phyloP scores from a whole-genome alignment of 768 basidiomycete genomes.

The Calocybe indica region DNA sequence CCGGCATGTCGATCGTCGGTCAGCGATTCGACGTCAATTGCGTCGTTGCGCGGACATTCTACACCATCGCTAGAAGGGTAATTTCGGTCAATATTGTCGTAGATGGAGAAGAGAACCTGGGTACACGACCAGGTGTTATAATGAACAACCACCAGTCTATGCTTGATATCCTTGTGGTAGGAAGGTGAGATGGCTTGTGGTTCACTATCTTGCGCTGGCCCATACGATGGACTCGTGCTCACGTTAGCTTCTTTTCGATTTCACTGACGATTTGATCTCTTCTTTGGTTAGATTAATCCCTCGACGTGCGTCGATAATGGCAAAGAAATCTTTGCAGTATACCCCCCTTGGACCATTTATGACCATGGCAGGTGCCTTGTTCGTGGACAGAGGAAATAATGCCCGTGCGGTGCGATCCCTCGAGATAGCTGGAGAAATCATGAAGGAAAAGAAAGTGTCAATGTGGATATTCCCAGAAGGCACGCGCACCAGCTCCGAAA shows the following conservation, averaged over 20 bases:
- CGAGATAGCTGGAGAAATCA: conserved; percentile 66
- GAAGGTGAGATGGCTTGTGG: conserved; percentile 46
- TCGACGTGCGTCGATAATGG: conserved; percentile 78
- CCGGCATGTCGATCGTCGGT: conserved; percentile 62
- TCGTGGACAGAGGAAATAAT: conserved; percentile 83
- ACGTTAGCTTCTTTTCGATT: not conserved
- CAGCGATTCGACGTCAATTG: conserved; percentile 76
- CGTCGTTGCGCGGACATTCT: conserved; percentile 80
- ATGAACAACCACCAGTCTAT: conserved; percentile 93
- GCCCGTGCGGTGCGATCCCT: conserved; percentile 70
- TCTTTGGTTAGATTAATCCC: conserved; percentile 64
- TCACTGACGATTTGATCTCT: conserved; percentile 2
- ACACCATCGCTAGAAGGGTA: conserved; percentile 53
- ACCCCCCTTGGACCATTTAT: conserved; percentile 90
- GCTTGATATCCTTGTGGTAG: conserved; percentile 80
- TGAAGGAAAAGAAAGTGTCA: conserved; percentile 67
- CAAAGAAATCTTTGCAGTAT: conserved; percentile 86
- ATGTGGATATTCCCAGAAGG: conserved; percentile 98
- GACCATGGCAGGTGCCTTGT: conserved; percentile 84
- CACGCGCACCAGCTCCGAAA: conserved; percentile 69
- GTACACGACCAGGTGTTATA: conserved; percentile 64
- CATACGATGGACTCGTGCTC: too few species aligned
- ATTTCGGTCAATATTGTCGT: conserved; percentile 69
- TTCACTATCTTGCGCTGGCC: too few species aligned
- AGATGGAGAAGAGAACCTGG: conserved; percentile 82